Evolutionary conservation across 2,329 filamentous ascomycete species (phyloP), one percentile per base, ranked within the genome.

Genomic region (Didymella lethalis): DNA sequence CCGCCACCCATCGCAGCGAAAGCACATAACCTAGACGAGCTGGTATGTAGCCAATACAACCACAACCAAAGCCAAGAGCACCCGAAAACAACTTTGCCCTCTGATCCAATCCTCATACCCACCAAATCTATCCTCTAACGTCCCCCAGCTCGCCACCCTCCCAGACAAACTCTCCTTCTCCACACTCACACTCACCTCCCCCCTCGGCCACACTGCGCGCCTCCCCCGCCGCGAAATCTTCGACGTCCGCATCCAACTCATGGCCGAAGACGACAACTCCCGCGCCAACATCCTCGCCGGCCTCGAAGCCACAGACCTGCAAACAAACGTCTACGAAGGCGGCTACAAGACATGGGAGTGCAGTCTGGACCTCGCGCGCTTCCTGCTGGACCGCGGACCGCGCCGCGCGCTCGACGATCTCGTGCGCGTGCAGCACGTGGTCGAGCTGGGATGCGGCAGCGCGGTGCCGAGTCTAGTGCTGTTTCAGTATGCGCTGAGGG

Each of bases 321-420:
- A 88, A 75, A 90, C 90, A 54, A 91, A 91, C 50, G 86, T 94
- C 59, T 95, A 95, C 77, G 91, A 95, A 78, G 91, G 91, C 56
- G 91, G 91, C 25, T 93, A 94, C 80, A 95, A 95, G 80, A 93
- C 90, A 69, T 95, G 91, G 91, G 91, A 95, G 79, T 93, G 91
- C 78, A 92, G 89, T 59, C 82, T 93, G 51, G 91, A 95, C 73
- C 81, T 95, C 18, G 90, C 91, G 49, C 90, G 88, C 71, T 86
- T 90, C 48, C 72, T 83, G 0, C 73, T 83, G 1, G 81, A 83
- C 52, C 77, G 80, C 7, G 81, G 81, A 4, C 81, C 80, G 0
- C 68, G 81, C 7, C 82, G 81, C 63, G 79, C 82, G 63, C 74
- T 83, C 49, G 82, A 83, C 58, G 82, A 84, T 61, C 65, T 84